These are phyloP conservation scores for Casuarina cunninghamiana DNA, from an alignment of 306 rosid species.

Conservation along the genomic window DNA sequence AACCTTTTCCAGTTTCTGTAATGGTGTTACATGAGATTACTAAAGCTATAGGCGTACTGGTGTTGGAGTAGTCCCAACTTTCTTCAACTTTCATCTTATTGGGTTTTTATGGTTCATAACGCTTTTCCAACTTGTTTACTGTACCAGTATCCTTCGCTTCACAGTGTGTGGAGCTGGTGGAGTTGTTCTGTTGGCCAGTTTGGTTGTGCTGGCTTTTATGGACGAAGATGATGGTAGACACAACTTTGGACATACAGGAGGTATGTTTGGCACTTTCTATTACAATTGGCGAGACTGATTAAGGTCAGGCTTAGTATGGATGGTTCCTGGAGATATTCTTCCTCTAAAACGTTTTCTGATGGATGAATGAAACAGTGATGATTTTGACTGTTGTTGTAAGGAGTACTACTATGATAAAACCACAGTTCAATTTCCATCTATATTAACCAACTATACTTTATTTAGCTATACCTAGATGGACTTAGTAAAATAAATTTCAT, in stretches of 20 bases:
- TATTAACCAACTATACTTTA: not conserved
- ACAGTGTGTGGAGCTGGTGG: conserved; percentile 52
- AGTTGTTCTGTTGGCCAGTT: conserved; percentile 42
- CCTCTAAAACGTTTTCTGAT: not conserved
- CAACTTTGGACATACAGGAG: conserved; percentile 68
- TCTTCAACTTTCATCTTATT: conserved; percentile 3
- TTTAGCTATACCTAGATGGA: not conserved
- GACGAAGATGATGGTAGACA: conserved; percentile 68
- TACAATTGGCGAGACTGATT: conserved; percentile 1
- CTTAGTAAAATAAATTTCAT: not conserved
- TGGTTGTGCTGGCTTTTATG: conserved; percentile 46
- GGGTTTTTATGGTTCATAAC: conserved; percentile 9
- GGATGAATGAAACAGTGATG: not conserved
- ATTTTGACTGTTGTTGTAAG: not conserved
- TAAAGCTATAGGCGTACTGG: not conserved
- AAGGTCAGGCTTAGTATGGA: conserved; percentile 1
- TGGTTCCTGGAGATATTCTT: not conserved
- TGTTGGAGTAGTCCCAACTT: conserved; percentile 13
- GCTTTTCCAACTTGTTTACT: conserved; percentile 10
- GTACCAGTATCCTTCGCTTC: conserved; percentile 50
- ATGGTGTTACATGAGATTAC: not conserved
- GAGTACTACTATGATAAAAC: not conserved
- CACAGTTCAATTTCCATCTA: not conserved
- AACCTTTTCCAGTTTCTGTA: not conserved
- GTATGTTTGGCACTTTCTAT: conserved; percentile 32